Conservation (phyloP, 2,329 filamentous ascomycete genomes). For the Hymenotorrendiella dingleyae region DNA sequence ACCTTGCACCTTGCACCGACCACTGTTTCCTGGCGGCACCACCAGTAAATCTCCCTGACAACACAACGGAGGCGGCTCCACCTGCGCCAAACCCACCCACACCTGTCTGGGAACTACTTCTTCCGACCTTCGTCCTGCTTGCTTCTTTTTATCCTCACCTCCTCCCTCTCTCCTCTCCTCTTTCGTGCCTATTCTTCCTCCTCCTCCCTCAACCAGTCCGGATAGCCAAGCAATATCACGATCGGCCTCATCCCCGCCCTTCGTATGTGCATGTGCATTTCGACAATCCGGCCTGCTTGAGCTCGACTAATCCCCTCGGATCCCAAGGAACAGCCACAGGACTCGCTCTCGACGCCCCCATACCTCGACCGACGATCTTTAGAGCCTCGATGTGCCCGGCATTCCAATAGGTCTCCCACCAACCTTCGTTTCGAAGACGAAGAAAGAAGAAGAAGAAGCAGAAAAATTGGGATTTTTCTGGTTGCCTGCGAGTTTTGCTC, state of each 20-base stretch:
- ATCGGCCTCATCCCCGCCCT: slow-evolving; percentile 24
- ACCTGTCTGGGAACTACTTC: neutral
- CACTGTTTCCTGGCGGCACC: neutral
- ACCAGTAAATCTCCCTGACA: slow-evolving; percentile 20
- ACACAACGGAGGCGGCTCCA: slow-evolving; percentile 16
- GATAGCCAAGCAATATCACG: slow-evolving; percentile 14
- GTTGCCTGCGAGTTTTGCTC: neutral
- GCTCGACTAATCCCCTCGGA: slow-evolving; percentile 10
- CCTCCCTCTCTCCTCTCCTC: slow-evolving; percentile 4
- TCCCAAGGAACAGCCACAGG: slow-evolving; percentile 5
- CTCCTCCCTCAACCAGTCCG: slow-evolving; percentile 8
- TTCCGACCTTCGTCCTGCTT: slow-evolving; percentile 3
- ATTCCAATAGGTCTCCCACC: slow-evolving; percentile 17
- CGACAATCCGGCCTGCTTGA: slow-evolving; percentile 4
- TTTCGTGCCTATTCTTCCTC: slow-evolving; percentile 10
- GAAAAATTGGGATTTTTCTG: too few species aligned
- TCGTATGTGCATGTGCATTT: slow-evolving; percentile 19
- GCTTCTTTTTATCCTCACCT: slow-evolving; percentile 2
- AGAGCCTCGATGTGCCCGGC: slow-evolving; percentile 21
- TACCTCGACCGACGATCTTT: slow-evolving; percentile 9
- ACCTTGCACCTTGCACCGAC: neutral
- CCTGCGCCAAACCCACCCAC: neutral
- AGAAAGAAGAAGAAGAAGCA: neutral
- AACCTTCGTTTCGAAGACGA: slow-evolving; percentile 7
- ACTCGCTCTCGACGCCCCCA: slow-evolving; percentile 7